Evolutionary conservation across 164 flowering plant genomes (phyloP).

Genomic region (Chloranthus sessilifolius): DNA sequence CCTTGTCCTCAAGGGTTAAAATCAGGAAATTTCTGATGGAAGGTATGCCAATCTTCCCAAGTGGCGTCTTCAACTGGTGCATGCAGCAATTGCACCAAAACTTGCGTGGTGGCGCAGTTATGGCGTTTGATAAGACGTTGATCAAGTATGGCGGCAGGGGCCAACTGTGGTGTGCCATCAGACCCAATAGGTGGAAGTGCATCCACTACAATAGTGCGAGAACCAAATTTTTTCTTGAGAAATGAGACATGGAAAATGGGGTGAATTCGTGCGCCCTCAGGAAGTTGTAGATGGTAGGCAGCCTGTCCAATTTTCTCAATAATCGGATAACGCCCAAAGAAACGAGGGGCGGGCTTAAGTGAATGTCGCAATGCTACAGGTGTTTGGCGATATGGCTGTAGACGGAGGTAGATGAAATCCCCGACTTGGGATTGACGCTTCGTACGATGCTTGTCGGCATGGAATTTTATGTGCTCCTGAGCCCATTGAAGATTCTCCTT

Average conservation of each 20-base stretch:
- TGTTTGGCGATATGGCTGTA: not conserved
- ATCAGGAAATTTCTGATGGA: too few species aligned
- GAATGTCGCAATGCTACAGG: not conserved
- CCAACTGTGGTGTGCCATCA: too few species aligned
- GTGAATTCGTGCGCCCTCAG: not conserved
- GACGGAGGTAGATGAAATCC: not conserved
- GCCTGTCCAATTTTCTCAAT: not conserved
- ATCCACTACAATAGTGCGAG: too few species aligned
- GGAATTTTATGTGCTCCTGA: not conserved
- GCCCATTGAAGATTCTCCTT: not conserved
- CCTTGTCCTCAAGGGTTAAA: too few species aligned
- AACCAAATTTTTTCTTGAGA: too few species aligned
- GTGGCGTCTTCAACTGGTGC: too few species aligned
- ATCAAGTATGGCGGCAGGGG: too few species aligned
- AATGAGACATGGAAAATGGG: not conserved
- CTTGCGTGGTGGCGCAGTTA: too few species aligned
- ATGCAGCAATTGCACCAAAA: too few species aligned
- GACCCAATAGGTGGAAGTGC: too few species aligned
- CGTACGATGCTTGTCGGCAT: not conserved
- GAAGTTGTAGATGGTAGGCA: not conserved
- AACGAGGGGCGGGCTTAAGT: not conserved
- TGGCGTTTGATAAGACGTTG: too few species aligned
- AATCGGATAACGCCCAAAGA: not conserved
- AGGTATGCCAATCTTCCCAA: too few species aligned
- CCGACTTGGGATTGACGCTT: not conserved